A percentile compares a stretch with the other conserved stretches of the same genome.
phyloP scores from a whole-genome alignment of 164 flowering plant species.

The Macadamia integrifolia region DNA sequence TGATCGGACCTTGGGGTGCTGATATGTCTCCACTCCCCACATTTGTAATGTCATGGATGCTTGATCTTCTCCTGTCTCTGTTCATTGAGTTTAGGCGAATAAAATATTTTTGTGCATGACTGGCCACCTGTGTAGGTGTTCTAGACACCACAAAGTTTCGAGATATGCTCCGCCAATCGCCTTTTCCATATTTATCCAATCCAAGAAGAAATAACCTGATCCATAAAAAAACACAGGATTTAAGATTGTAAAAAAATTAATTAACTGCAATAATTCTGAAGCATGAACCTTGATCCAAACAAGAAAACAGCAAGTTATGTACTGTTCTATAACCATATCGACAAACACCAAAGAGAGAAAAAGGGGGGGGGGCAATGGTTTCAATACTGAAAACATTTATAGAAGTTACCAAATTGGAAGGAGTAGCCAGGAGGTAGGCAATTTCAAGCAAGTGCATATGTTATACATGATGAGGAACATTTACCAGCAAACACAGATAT shows the following conservation, averaged over 20 bases:
- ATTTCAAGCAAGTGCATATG: no score
- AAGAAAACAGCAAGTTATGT: not conserved
- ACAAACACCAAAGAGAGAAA: no score
- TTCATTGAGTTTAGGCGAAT: conserved; percentile 89
- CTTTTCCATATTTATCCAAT: conserved; percentile 90
- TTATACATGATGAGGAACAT: no score
- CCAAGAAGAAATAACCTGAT: conserved; percentile 87
- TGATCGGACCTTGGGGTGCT: conserved; percentile 69
- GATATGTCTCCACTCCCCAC: conserved; percentile 43
- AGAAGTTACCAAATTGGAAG: no score
- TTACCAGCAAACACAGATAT: no score
- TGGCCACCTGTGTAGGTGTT: conserved; percentile 93
- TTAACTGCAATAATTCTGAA: not conserved
- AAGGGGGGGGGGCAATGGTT: no score
- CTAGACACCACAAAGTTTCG: conserved; percentile 86
- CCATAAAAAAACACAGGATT: not conserved
- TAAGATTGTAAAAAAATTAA: not conserved
- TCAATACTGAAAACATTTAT: no score
- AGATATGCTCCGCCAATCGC: conserved; percentile 95
- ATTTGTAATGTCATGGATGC: conserved; percentile 90
- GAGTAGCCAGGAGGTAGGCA: no score
- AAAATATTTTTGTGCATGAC: conserved; percentile 94
- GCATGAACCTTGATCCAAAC: not conserved
- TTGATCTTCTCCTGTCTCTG: conserved; percentile 86
- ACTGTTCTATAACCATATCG: no score